Base-by-base conservation (phyloP, 1,284 basidiomycete species). In the Sanghuangporus weigelae region DNA sequence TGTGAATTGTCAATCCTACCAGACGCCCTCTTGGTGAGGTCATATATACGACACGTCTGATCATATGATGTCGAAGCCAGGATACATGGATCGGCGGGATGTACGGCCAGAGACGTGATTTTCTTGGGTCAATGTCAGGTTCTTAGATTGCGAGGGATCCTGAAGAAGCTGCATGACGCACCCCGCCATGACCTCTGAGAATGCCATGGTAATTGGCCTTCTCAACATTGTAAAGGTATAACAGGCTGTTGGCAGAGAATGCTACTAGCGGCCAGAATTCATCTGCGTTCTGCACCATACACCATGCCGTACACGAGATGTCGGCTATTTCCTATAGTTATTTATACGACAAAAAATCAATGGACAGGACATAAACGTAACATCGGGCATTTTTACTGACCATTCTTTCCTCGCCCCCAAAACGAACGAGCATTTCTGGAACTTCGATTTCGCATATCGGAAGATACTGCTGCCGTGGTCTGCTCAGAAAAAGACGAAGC, bases 221-320 rank as follows among this genome's bases (percentile, higher is more conserved):
- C 31, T 63, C 62, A n/a, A 63, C 57, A 36, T 66, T 59, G 57
- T 63, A 60, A 12, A 66, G 44, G 35, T 66, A 66, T 26, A 66
- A 19, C 0, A 66, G 60, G n/a, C 51, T 38, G 38, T 63, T 56
- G 16, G 21, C 44, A 42, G 65, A 35, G 48, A 66, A 66, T 21
- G 53, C 57, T 4, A 65, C 26, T 12, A 65, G 36, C 2, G 64
- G 64, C 36, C 44, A 51, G 48, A 65, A 58, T 54, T 58, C 61
- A 39, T 62, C 64, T 7, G 62, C 61, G 39, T 63, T 55, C n/a
- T 55, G 23, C 36, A 56, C 60, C 44, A 66, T 55, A 31, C 61
- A 63, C 65, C 65, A 66, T 31, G 62, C 57, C 3, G 63, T 21
- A 39, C 57, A 57, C 44, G 44, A 21, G 36, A 66, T 46, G 42